Percentiles rank a stretch among this genome's conserved stretches.
These are phyloP conservation scores for Chytriomyces sp. DNA, from an alignment of 192 early-diverging fungal genomes.

Conservation along the genomic window DNA sequence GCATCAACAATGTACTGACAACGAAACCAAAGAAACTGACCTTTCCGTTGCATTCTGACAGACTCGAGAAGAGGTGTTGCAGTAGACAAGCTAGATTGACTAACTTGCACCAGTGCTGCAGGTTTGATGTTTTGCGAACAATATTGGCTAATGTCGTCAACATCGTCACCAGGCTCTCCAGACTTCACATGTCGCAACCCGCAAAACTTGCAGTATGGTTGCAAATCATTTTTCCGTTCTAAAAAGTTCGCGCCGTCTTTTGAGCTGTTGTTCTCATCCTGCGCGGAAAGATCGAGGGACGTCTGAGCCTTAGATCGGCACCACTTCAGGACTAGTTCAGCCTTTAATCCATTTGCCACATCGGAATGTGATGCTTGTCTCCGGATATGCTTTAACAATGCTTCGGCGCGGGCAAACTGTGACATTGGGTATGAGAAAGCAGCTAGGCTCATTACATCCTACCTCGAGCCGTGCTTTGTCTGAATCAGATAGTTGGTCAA, in stretches of 20 bases:
- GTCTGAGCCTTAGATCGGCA: neutral
- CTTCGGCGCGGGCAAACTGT: no score
- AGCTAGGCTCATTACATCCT: no score
- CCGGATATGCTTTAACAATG: neutral
- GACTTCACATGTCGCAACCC: neutral
- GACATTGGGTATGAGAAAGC: no score
- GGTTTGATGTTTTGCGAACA: neutral
- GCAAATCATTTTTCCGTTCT: neutral
- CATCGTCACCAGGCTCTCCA: neutral
- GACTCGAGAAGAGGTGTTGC: neutral
- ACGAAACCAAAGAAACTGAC: neutral
- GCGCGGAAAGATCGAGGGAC: neutral
- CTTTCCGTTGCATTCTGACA: neutral
- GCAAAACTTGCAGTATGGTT: conserved; percentile 13
- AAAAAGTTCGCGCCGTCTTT: neutral
- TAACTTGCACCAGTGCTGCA: neutral
- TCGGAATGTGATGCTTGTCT: neutral
- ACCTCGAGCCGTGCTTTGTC: no score
- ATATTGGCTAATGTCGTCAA: neutral
- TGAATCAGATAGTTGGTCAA: no score
- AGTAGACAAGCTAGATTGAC: neutral
- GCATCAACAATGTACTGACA: neutral
- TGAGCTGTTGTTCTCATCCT: neutral
- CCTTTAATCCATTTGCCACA: no score
- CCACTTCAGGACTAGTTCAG: neutral